These are phyloP conservation scores for Backusella mclennaniae DNA, from an alignment of 192 early-diverging fungal species.

Conservation along the genomic window DNA sequence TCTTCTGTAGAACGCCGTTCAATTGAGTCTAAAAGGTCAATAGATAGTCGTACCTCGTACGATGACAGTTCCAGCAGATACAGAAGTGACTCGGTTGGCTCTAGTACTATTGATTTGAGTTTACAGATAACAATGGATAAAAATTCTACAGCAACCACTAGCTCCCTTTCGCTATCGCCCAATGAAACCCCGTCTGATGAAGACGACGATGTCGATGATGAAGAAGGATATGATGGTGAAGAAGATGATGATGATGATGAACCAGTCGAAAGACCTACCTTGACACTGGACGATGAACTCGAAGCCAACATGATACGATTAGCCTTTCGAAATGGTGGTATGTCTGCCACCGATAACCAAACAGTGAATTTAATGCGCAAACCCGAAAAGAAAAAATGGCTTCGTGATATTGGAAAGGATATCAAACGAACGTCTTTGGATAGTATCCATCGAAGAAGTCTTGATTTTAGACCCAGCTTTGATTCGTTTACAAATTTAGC, in stretches of 20 bases:
- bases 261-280: not conserved
- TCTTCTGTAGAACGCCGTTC: not conserved
- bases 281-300: not conserved
- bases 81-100: not conserved
- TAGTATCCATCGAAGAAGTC: not conserved
- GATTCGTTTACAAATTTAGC: slow-evolving; percentile 12
- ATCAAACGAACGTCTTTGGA: slow-evolving; percentile 4
- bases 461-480: slow-evolving; percentile 17
- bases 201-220: slow-evolving; percentile 15
- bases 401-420: slow-evolving; percentile 6
- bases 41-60: not conserved
- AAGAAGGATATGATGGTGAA: slow-evolving; percentile 6
- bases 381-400: slow-evolving; percentile 20
- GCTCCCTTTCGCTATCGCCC: not conserved
- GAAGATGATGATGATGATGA: not conserved
- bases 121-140: not conserved
- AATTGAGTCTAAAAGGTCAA: not conserved
- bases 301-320: not conserved
- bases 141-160: not conserved
- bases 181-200: slow-evolving; percentile 5
- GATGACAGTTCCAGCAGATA: not conserved
- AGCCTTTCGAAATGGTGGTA: not conserved
- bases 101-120: not conserved
- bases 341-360: not conserved
- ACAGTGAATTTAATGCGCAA: not conserved